A percentile compares a stretch with the other conserved stretches of the same genome.
Conservation (phyloP, 257 asterid genomes). For the Salvia rosmarinus region DNA sequence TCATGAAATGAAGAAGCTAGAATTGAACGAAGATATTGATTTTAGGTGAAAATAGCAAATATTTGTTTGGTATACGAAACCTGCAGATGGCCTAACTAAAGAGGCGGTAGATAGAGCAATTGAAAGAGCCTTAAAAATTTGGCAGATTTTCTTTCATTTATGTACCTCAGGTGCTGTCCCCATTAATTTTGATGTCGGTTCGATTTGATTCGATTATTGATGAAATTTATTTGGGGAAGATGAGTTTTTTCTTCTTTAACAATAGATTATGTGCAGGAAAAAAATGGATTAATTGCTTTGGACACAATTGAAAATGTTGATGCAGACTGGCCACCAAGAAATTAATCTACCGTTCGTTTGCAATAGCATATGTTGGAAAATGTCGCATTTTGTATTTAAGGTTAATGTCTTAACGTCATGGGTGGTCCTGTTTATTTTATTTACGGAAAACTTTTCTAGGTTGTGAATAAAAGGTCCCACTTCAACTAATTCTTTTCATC, state of each 20-base stretch:
- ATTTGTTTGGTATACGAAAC: conserved; percentile 4
- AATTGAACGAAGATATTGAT: neutral
- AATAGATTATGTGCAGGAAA: neutral
- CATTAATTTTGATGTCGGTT: neutral
- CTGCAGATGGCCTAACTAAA: conserved; percentile 35
- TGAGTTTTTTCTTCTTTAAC: neutral
- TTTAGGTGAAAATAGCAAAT: neutral
- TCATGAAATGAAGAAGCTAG: neutral
- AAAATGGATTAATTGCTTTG: neutral
- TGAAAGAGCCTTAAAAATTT: conserved; percentile 18
- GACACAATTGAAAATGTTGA: conserved; percentile 14
- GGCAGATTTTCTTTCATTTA: neutral
- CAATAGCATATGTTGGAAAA: conserved; percentile 21
- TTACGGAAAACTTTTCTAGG: conserved; percentile 37
- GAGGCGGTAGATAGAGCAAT: conserved; percentile 26
- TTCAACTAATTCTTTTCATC: conserved; percentile 30
- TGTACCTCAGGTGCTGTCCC: conserved; percentile 18
- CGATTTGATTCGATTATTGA: neutral
- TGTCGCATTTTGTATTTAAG: conserved; percentile 28
- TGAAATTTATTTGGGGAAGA: neutral
- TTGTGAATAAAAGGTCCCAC: conserved; percentile 41
- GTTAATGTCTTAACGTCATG: conserved; percentile 27
- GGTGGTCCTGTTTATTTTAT: conserved; percentile 43
- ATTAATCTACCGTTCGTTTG: conserved; percentile 15
- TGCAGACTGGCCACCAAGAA: conserved; percentile 32